Conservation (phyloP, 2,329 filamentous ascomycete genomes). For the Diaporthe longicolla region DNA sequence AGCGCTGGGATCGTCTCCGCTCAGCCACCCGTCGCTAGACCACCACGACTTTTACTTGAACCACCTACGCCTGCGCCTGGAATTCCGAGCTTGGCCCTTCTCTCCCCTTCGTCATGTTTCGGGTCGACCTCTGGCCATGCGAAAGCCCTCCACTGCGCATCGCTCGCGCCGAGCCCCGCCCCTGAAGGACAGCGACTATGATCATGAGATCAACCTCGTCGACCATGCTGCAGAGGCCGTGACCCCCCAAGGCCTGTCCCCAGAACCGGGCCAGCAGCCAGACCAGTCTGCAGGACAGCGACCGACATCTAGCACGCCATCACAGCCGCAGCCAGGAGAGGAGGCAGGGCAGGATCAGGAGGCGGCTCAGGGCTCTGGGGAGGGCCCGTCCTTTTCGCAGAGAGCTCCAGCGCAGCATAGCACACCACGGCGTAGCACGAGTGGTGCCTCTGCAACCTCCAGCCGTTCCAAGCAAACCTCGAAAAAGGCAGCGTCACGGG, state of each 20-base stretch:
- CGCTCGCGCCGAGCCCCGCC: conserved; percentile 69
- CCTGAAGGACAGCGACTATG: conserved; percentile 73
- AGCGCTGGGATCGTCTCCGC: conserved; percentile 20
- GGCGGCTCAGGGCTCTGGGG: neutral
- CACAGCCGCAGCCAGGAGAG: neutral
- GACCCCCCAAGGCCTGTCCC: conserved; percentile 32
- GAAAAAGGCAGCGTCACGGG: conserved; percentile 14
- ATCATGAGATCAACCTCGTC: conserved; percentile 79
- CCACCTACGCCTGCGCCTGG: neutral
- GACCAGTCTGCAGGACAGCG: neutral
- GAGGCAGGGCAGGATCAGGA: neutral
- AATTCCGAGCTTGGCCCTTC: neutral
- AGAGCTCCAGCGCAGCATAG: neutral
- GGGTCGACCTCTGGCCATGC: conserved; percentile 39
- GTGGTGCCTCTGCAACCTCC: neutral
- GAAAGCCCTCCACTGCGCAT: conserved; percentile 51
- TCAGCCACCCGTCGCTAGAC: conserved; percentile 2
- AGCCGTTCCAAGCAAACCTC: neutral
- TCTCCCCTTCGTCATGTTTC: conserved; percentile 37
- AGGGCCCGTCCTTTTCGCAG: conserved; percentile 20
- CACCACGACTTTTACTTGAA: neutral
- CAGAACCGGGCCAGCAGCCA: conserved; percentile 25
- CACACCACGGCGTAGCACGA: conserved; percentile 26
- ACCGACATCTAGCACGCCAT: neutral
- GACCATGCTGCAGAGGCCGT: conserved; percentile 60